phyloP scores from a whole-genome alignment of 2,329 filamentous ascomycete genomes.

The Colletotrichum sp. region DNA sequence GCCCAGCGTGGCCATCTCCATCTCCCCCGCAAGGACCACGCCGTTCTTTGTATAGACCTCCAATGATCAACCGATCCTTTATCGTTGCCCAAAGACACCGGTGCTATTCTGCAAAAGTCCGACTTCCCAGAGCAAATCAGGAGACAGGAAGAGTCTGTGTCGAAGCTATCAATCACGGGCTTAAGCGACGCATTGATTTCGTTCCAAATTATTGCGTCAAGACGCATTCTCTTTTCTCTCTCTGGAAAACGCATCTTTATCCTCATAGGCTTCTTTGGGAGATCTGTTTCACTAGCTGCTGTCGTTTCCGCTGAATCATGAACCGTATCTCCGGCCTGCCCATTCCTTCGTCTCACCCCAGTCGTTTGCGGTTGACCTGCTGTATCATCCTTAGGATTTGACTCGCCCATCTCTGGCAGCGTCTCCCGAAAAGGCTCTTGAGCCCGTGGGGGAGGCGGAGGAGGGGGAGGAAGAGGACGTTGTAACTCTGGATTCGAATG shows the following conservation, averaged over 20 bases:
- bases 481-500: too few relatives aligned
- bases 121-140: fast-evolving
- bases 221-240: too few relatives aligned
- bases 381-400: fast-evolving
- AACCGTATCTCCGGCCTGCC: background rate
- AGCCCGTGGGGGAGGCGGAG: too few relatives aligned
- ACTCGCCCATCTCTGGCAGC: too few relatives aligned
- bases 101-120: background rate
- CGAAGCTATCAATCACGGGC: fast-evolving
- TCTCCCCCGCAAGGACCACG: fast-evolving
- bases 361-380: too few relatives aligned
- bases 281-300: fast-evolving
- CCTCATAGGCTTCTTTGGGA: too few relatives aligned
- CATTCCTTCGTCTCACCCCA: background rate
- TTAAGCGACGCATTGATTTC: background rate
- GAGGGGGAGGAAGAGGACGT: too few relatives aligned
- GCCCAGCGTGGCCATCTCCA: too few relatives aligned
- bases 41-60: too few relatives aligned
- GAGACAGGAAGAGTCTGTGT: fast-evolving
- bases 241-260: too few relatives aligned
- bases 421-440: too few relatives aligned
- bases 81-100: background rate
- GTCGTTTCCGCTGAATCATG: background rate
- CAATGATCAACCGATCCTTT: background rate
- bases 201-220: background rate